Percentiles rank a stretch among this genome's conserved stretches.
Evolutionary conservation across 2,329 filamentous ascomycete species (phyloP).

Genomic region (Hymenoscyphus scutula): DNA sequence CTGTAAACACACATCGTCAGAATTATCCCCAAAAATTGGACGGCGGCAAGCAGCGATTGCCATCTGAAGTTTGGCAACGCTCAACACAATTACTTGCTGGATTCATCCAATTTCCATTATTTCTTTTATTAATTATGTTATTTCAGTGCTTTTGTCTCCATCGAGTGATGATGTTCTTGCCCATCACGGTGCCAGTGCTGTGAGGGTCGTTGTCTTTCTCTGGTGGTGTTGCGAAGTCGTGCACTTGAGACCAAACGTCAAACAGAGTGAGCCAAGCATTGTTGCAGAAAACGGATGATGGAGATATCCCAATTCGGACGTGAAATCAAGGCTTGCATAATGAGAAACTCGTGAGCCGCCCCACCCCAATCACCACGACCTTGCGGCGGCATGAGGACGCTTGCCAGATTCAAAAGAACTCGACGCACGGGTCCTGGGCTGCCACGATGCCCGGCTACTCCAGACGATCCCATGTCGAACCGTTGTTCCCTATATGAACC

Average conservation of each 20-base stretch:
- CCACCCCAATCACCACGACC: slow-evolving; percentile 25
- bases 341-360: slow-evolving; percentile 36
- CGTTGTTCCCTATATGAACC: slow-evolving; percentile 34
- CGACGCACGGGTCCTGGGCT: slow-evolving; percentile 29
- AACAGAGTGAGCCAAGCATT: slow-evolving; percentile 30
- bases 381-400: slow-evolving; percentile 17
- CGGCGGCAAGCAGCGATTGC: slow-evolving; percentile 1
- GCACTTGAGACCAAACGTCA: slow-evolving; percentile 23
- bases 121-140: background rate
- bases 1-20: slow-evolving; percentile 19
- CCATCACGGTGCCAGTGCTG: background rate
- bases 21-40: slow-evolving; percentile 10
- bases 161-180: background rate
- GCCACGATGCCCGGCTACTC: slow-evolving; percentile 27
- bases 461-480: slow-evolving; percentile 29
- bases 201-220: background rate
- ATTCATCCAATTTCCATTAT: no score
- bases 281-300: slow-evolving; percentile 35
- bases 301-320: slow-evolving; percentile 28
- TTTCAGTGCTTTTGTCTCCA: background rate
- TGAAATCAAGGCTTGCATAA: slow-evolving; percentile 37
- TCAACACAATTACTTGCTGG: background rate
- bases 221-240: slow-evolving; percentile 5
- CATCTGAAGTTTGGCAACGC: background rate
- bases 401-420: slow-evolving; percentile 25